Evolutionary conservation across 768 basidiomycete species (phyloP), one percentile per base, ranked within the genome.

Genomic region (Tremella mesenterica): DNA sequence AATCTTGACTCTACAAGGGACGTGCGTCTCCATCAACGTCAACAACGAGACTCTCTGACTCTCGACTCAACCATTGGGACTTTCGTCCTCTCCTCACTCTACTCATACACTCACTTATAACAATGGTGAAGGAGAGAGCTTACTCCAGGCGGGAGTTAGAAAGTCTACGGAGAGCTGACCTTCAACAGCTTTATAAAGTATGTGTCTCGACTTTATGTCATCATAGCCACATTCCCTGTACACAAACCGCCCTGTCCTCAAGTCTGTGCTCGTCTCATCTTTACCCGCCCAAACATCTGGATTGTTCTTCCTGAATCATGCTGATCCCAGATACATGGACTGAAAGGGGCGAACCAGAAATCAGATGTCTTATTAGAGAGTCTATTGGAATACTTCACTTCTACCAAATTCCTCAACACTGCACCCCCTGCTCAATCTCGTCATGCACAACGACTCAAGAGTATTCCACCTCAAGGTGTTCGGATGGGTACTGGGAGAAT

Each of bases 101-200:
- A n/a, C n/a, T n/a, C n/a, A n/a, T n/a, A n/a, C n/a, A n/a, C n/a
- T n/a, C n/a, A n/a, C n/a, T n/a, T n/a, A n/a, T n/a, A n/a, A 54
- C 9, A 14, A 60, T 60, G 59, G 41, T 50, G 30, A 58, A 58
- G 39, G 38, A 38, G 1, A 30, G 60, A 46, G 43, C 51, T 25
- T 69, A 59, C 31, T 54, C 64, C 4, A 47, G 67, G 8, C 56
- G 57, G 26, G 64, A 65, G 58, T 46, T 69, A 1, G 63, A 64
- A 39, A 25, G 44, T 2, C 39, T 69, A 3, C 48, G 64, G 16
- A 44, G 67, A 16, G 67, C 61, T 2, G 59, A 65, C 44, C 51
- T 69, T 2, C 67, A 69, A 43, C 61, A 60, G 23, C 53, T 69
- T 16, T 69, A 59, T 58, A 65, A 65, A 53, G 67, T 65, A 29